Conservation (phyloP, 306 rosid genomes). For the Betula pendula region DNA sequence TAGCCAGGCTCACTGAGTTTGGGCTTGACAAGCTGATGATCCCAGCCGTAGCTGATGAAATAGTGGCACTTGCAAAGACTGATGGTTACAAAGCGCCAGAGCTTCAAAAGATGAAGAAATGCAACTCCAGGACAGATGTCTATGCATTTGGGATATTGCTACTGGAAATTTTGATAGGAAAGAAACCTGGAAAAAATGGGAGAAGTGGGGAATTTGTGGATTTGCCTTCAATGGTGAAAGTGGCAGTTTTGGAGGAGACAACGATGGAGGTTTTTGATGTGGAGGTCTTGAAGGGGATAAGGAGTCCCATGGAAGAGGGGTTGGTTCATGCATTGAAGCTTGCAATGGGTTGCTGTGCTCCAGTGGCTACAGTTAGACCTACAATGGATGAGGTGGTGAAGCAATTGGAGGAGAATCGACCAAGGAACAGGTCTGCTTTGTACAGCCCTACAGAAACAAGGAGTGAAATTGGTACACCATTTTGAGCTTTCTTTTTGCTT, state of each 20-base stretch:
- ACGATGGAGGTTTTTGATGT: slow-evolving; percentile 94
- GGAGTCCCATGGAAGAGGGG: slow-evolving; percentile 97
- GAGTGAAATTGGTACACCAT: slow-evolving; percentile 94
- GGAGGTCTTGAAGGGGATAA: slow-evolving; percentile 82
- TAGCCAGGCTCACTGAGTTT: slow-evolving; percentile 74
- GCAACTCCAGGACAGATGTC: slow-evolving; percentile 84
- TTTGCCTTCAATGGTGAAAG: slow-evolving; percentile 92
- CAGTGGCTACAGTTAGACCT: slow-evolving; percentile 91
- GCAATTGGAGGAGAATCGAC: slow-evolving; percentile 97
- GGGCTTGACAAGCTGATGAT: slow-evolving; percentile 89
- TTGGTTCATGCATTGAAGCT: slow-evolving; percentile 86
- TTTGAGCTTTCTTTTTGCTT: slow-evolving; percentile 49
- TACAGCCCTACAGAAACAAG: slow-evolving; percentile 97
- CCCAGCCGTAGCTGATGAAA: slow-evolving; percentile 80
- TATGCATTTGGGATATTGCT: slow-evolving; percentile 86
- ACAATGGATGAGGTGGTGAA: slow-evolving; percentile 95
- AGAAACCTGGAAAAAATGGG: slow-evolving; percentile 82
- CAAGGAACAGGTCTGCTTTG: slow-evolving; percentile 94
- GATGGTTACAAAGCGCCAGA: slow-evolving; percentile 95
- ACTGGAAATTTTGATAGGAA: slow-evolving; percentile 82
- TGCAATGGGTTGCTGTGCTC: slow-evolving; percentile 99
- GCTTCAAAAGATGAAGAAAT: slow-evolving; percentile 93
- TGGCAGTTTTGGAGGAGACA: slow-evolving; percentile 90
- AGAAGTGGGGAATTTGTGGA: slow-evolving; percentile 70
- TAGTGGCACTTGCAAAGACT: slow-evolving; percentile 72